A percentile compares a stretch with the other conserved stretches of the same genome.
Evolutionary conservation across 1,284 basidiomycete genomes (phyloP).

Genomic region (Schizophyllum commune): DNA sequence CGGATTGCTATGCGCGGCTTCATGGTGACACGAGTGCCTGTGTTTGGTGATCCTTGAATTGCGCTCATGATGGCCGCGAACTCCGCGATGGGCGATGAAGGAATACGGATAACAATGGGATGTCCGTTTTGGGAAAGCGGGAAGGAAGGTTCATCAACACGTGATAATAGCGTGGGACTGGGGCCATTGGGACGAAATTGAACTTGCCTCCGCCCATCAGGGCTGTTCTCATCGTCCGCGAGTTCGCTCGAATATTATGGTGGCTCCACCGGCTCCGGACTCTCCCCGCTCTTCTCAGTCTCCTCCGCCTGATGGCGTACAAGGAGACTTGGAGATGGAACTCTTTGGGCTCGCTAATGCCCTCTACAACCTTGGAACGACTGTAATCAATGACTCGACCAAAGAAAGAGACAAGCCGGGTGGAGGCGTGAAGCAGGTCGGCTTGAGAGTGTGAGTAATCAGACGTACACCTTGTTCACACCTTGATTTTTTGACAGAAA

Average conservation of each 20-base stretch:
- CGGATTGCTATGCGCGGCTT: neutral
- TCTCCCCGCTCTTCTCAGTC: conserved; percentile 66
- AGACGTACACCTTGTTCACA: neutral
- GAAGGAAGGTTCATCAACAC: too few species aligned
- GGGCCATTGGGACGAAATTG: neutral
- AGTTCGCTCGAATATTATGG: neutral
- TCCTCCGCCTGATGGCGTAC: conserved; percentile 53
- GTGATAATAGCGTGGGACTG: too few species aligned
- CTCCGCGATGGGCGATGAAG: neutral
- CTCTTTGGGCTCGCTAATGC: conserved; percentile 65
- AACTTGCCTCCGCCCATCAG: neutral
- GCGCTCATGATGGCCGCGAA: neutral
- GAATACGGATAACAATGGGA: neutral
- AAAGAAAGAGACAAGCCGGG: conserved; percentile 65
- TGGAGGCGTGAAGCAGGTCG: conserved; percentile 56
- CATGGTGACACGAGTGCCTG: neutral
- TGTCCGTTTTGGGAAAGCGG: neutral
- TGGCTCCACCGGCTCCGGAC: conserved; percentile 40
- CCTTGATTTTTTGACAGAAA: conserved; percentile 35
- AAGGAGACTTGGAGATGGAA: conserved; percentile 72
- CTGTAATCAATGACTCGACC: conserved; percentile 69
- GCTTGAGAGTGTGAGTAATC: conserved; percentile 49
- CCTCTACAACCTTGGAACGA: conserved; percentile 70
- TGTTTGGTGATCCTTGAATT: neutral
- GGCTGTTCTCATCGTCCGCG: too few species aligned